Base-by-base conservation (phyloP, 1,284 basidiomycete genomes). In the Puccinia coronata region DNA sequence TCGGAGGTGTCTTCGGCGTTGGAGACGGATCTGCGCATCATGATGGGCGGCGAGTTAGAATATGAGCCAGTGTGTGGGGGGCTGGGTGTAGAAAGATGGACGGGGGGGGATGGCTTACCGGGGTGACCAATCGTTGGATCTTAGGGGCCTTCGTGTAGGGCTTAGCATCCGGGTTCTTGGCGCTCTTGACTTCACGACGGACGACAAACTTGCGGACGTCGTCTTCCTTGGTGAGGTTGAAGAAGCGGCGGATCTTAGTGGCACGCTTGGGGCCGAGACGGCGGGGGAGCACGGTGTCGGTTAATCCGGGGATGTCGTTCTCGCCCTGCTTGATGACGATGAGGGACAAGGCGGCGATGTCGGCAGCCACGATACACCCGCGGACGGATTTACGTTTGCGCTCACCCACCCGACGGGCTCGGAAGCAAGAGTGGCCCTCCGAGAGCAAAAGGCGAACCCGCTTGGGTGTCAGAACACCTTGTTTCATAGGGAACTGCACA, bases 251-350 rank as follows among this genome's bases (percentile, higher is more conserved):
- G 89, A 98, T 98, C 90, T 95, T 95, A 83, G 93, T 94, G 82
- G 94, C 94, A 84, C 94, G 89, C 87, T 96, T 96, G 85, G 94
- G 94, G 84, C 96, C 96, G 84, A 98, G 91, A 83, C 95, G 90
- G 90, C 98, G 98, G 87, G 96, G 95, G 82, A 98, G 91, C 84
- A 96, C 91, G 84, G 88, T 91, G 87, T 98, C 95, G 84, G 96
- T 98, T 83, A 99, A 89, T 72, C 95, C 96, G 75, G 95, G 91
- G 87, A 98, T 92, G 73, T 97, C 95, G 83, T 88, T 87, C 83
- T 98, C 95, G 83, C 96, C 96, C 89, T 98, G 94, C 91, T 98
- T 98, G 88, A 98, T 94, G 85, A 98, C 92, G 86, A 96, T 92
- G 84, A 96, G 89, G 83, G 94, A 93, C 84, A 98, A 92, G 83